Evolutionary conservation across 805 yeast genomes (phyloP).

Genomic region (Yarrowia bubula): DNA sequence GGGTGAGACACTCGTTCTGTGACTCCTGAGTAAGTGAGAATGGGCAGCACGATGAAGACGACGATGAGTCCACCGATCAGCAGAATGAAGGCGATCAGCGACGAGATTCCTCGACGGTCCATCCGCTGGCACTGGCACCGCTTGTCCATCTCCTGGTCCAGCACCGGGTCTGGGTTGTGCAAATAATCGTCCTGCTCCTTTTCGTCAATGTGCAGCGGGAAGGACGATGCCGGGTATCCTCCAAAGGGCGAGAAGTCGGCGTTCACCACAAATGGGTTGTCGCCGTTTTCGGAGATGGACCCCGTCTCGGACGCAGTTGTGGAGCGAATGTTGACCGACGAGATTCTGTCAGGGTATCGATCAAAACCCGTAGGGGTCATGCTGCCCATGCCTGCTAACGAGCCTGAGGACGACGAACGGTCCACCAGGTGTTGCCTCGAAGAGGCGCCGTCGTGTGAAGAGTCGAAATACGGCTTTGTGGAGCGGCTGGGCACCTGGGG

Average conservation of each 20-base stretch:
- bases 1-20: constrained; percentile 46
- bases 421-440: constrained; percentile 19
- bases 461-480: constrained; percentile 24
- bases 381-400: constrained; percentile 27
- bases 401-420: constrained; percentile 3
- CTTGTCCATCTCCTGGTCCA: constrained; percentile 76
- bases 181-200: constrained; percentile 92
- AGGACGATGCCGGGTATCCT: constrained; percentile 90
- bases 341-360: constrained; percentile 40
- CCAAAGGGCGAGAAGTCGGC: constrained; percentile 74
- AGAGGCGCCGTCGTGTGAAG: constrained; percentile 8
- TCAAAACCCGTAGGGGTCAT: constrained; percentile 38
- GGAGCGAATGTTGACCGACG: constrained; percentile 30
- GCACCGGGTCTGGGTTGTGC: constrained; percentile 94
- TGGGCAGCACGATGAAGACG: constrained; percentile 80
- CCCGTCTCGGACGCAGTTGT: constrained; percentile 17
- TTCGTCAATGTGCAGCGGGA: constrained; percentile 88
- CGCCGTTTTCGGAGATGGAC: constrained; percentile 25
- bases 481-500: constrained; percentile 13
- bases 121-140: constrained; percentile 36
- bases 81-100: constrained; percentile 44
- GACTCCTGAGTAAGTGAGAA: constrained; percentile 76
- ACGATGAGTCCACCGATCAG: constrained; percentile 60
- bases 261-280: constrained; percentile 39
- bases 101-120: constrained; percentile 41